Base-by-base conservation (phyloP, 2,329 filamentous ascomycete species). In the Talaromyces amestolkiae region DNA sequence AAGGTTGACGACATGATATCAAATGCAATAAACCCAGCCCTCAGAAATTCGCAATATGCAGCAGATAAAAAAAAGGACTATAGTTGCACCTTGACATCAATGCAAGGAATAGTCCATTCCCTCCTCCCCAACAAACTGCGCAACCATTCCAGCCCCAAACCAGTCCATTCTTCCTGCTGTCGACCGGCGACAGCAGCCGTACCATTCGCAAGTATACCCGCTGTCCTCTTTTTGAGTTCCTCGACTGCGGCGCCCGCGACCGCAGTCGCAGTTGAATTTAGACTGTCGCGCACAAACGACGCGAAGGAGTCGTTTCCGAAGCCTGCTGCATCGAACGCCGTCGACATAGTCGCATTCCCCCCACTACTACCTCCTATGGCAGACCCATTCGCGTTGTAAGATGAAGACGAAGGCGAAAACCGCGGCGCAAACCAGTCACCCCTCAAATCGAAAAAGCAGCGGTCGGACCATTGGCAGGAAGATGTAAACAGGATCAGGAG, bases 351-450 rank as follows among this genome's bases (percentile, higher is more conserved):
- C 37, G 39, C 27, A 59, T 59, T 45, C 15, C 37, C 35, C 2
- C 6, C 22, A 9, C 15, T 15, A 13, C 3, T 37, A 7, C 35
- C 13, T 33, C 51, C 51, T 33, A 24, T n/a, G 4, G 11, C 11
- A 6, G 35, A 41, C 5, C 22, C 56, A 33, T 59, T 59, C 37
- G 22, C 2, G 35, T 3, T 22, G 27, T 6, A 31, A 7, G 27
- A 53, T 13, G 45, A 67, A 66, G 60, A 74, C 68, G 31, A 74
- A 69, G 3, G 74, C 72, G 15, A 73, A 70, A 31, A 76, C 76
- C 91, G 86, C n/a, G 93, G 89, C 71, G 93, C 88, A 78, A 98
- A 98, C 94, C 93, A 98, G 81, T 96, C 92, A 73, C 89, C 91
- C 70, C 84, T 86, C 73, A 97, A 91, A 81, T 98, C 94, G 83